Base-by-base conservation (phyloP, 768 basidiomycete genomes). In the Trametes cingulata region DNA sequence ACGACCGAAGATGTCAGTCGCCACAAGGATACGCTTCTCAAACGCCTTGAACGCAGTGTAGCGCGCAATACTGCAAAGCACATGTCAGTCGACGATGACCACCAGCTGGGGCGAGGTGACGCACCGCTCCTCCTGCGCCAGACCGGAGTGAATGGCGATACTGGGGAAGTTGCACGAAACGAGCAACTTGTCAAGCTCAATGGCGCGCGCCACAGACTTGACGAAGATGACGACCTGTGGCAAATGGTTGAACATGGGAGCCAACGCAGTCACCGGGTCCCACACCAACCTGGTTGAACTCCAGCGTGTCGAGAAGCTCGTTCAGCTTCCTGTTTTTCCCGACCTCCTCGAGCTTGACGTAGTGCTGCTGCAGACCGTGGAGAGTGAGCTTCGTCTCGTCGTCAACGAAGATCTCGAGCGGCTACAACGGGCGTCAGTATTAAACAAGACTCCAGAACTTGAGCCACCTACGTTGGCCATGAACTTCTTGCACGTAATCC, bases 1-100 rank as follows among this genome's bases (percentile, higher is more conserved):
- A 74, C 97, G 93, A 61, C 97, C 97, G 62, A 99, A 99, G 66
- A 99, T 98, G 74, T 99, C 97, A 19, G 97, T 99, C 19, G 95
- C 96, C 41, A 99, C 97, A 19, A 99, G 83, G 65, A 99, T 98
- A 65, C 97, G 94, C 78, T 98, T 99, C 80, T 99, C 97, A 67
- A 99, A 99, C 17, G 93, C 92, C 77, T 99, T 99, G 84, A 99
- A 99, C 37, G 95, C 93, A 25, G 92, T 91, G 78, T 98, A 99
- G 15, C 96, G 91, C 58, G 83, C 84, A 74, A 99, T 98, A 58
- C 95, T 96, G 65, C 19, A 47, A 54, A 33, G 33, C 45, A 27
- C 37, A 47, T 6, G 50, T 49, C 35, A 41, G 39, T 56, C 39
- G 71, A 20, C 66, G 46, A 14, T 2, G n/a, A 20, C 45, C 40